Base-by-base conservation (phyloP, 306 rosid species). In the Quillaja saponaria region DNA sequence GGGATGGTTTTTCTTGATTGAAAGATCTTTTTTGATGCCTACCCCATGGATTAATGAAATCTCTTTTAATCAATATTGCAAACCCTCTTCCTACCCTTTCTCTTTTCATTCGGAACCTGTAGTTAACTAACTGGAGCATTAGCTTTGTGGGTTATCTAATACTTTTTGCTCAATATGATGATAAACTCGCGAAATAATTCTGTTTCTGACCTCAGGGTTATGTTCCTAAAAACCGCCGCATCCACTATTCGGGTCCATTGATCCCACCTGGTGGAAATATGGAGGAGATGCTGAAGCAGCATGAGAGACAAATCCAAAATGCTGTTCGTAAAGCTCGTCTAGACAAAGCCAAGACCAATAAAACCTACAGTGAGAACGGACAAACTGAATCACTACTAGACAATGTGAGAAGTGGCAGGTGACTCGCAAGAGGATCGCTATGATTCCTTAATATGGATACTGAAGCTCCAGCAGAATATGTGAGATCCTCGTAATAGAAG, bases 251-350 rank as follows among this genome's bases (percentile, higher is more conserved):
- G 12, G 95, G 97, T 53, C 94, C 90, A 8, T 66, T 85, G 76
- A 57, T 79, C 61, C 78, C 88, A 45, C 78, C 72, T 3, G 88
- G 76, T 7, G 87, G 86, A 61, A 77, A 83, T 71, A 68, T 87
- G 3, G 95, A 83, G 68, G 88, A 87, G 63, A 81, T 87, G 88
- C 84, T 87, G 13, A 87, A 81, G 80, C 85, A 87, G 74, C 92
- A 87, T 6, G 94, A 90, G 75, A 83, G 72, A 72, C 84, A 85
- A 81, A 83, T 87, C 66, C 94, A 83, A 66, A 68, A 66, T 16
- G 90, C 90, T 9, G 83, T 83, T 13, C 88, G 94, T 54, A 90
- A 87, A 81, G 88, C 87, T 69, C 81, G 83, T 37, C n/a, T 75
- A 14, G 87, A 80, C 52, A 90, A 84, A 78, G 69, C 56, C 60